Evolutionary conservation across 2,329 filamentous ascomycete species (phyloP).

Genomic region (Tolypocladium album): DNA sequence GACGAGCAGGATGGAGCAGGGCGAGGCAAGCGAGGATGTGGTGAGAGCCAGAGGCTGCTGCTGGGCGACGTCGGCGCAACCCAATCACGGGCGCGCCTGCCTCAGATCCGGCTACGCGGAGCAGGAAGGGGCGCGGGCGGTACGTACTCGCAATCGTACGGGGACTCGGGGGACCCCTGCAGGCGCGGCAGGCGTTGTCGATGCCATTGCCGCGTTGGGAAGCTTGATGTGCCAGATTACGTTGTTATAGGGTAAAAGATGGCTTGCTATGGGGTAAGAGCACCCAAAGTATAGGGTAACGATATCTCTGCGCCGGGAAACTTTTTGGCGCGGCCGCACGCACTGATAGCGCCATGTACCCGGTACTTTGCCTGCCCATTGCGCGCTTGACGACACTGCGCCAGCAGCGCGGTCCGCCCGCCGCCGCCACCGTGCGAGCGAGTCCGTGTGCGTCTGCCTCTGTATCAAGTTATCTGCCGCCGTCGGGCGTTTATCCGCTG

Average conservation of each 20-base stretch:
- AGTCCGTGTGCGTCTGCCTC: not conserved
- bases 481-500: not conserved
- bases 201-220: constrained; percentile 3
- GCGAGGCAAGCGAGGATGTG: not conserved
- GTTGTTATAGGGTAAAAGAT: constrained; percentile 18
- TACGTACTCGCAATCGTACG: not conserved
- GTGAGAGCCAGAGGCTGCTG: not conserved
- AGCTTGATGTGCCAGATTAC: constrained; percentile 11
- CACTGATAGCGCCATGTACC: not conserved
- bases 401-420: not conserved
- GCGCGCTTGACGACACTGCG: not conserved
- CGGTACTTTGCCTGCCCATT: not conserved
- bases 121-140: not conserved
- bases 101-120: not conserved
- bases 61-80: not conserved
- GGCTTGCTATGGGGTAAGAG: constrained; percentile 8
- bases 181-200: not conserved
- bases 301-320: not conserved
- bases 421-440: not conserved
- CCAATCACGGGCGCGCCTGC: not conserved
- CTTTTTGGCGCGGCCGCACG: not conserved
- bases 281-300: constrained; percentile 9
- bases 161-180: not conserved
- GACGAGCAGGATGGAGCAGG: not conserved
- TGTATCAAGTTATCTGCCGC: too few relatives aligned